A percentile compares a stretch with the other conserved stretches of the same genome.
phyloP scores from a whole-genome alignment of 441 rosid genomes.

The Erodium trifolium region DNA sequence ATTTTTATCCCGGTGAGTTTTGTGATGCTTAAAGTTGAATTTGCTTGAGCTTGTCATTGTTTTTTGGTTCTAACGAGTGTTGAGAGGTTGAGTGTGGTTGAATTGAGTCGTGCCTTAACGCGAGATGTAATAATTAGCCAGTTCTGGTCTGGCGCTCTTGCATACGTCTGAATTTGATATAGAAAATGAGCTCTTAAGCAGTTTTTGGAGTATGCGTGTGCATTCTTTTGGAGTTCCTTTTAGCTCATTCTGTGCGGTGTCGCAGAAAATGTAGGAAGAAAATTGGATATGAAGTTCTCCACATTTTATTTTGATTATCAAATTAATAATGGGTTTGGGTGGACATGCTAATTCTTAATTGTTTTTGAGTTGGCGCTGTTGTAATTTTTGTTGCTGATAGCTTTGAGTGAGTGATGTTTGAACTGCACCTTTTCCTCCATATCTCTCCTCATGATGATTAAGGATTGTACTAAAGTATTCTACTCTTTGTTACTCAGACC shows the following conservation, averaged over 20 bases:
- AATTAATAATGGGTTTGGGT: neutral
- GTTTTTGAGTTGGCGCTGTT: neutral
- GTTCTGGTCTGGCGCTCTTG: neutral
- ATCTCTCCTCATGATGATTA: neutral
- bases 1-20: slow-evolving; percentile 15
- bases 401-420: slow-evolving; percentile 3
- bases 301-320: neutral
- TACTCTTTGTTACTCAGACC: slow-evolving; percentile 3
- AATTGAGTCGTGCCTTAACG: slow-evolving; percentile 15
- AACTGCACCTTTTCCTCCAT: neutral
- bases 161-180: slow-evolving; percentile 7
- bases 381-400: neutral
- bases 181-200: neutral
- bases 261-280: slow-evolving; percentile 8
- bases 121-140: neutral
- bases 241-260: neutral
- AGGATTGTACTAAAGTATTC: neutral
- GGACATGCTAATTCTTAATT: neutral
- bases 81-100: slow-evolving; percentile 14
- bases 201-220: neutral
- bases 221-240: neutral
- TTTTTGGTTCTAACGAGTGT: slow-evolving; percentile 13
- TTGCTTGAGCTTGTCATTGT: slow-evolving; percentile 14
- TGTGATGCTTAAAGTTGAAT: slow-evolving; percentile 19
- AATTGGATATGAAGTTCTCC: neutral